These are phyloP conservation scores for Rhododendron vialii DNA, from an alignment of 148 eudicot species.

Conservation along the genomic window DNA sequence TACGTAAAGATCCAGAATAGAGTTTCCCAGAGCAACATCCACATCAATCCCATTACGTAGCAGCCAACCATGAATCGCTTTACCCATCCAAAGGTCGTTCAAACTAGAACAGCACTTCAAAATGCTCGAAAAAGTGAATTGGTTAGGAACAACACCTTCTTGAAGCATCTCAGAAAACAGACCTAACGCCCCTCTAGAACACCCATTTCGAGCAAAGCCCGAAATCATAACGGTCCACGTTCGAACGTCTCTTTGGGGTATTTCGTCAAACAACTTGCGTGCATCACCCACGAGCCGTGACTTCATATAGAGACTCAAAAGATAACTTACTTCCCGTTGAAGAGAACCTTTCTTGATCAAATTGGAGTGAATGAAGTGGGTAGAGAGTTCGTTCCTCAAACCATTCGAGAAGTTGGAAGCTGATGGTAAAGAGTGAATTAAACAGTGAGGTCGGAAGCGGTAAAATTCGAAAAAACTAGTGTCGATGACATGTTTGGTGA, in stretches of 20 bases:
- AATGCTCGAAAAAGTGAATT: constrained; percentile 66
- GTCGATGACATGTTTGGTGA: background rate
- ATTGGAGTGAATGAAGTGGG: constrained; percentile 38
- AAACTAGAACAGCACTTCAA: constrained; percentile 63
- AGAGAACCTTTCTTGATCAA: constrained; percentile 41
- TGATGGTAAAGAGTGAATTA: constrained; percentile 15
- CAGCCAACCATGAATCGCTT: constrained; percentile 63
- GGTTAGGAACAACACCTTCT: constrained; percentile 55
- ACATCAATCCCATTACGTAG: constrained; percentile 37
- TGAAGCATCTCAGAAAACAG: constrained; percentile 44
- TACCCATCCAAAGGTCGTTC: constrained; percentile 38
- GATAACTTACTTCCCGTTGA: constrained; percentile 37
- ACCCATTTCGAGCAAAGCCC: constrained; percentile 45
- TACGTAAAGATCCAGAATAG: constrained; percentile 62
- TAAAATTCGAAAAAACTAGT: background rate
- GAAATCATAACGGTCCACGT: constrained; percentile 71
- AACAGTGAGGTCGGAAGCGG: background rate
- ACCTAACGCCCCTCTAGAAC: constrained; percentile 34
- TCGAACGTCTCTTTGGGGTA: constrained; percentile 59
- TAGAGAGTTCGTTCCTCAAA: constrained; percentile 14
- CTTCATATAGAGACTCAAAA: constrained; percentile 49
- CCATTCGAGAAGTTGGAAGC: constrained; percentile 22
- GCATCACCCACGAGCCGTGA: constrained; percentile 37
- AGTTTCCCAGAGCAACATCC: constrained; percentile 60
- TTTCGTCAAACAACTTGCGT: constrained; percentile 67